Base-by-base conservation (phyloP, 345 rosid species). In the Abelmoschus esculentus region DNA sequence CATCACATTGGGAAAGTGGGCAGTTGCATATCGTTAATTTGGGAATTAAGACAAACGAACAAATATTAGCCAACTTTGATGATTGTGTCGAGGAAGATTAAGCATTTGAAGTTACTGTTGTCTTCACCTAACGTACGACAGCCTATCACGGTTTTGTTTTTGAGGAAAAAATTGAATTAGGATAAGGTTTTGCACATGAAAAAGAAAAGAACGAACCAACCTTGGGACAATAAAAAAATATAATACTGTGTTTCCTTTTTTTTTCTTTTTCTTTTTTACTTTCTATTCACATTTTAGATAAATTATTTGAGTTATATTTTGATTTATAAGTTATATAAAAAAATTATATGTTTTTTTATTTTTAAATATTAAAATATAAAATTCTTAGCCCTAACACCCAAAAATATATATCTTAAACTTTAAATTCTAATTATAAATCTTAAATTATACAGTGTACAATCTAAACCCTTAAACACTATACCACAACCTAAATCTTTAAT, bases 51-150 rank as follows among this genome's bases (percentile, higher is more conserved):
- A 46, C 2, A 47, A 36, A 6, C 0, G 4, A 57, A 28, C 5
- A 12, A 11, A 26, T 26, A 28, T 13, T 28, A 49, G 72, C 69
- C 67, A 73, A 57, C 63, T 76, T 79, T 79, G 76, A 79, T 76
- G 57, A 69, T 61, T 70, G 66, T 72, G 79, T 59, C 61, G 71
- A 73, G 61, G 61, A 72, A 34, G 72, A 26, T 57, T 55, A 34
- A 52, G 60, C 34, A 29, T 15, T 44, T 29, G 13, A 49, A 47
- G 57, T 15, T 29, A 49, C 58, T 29, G 70, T 31, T 66, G 61
- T 64, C 74, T 7, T 77, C 64, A 82, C 83, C 84, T 69, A 82
- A 73, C 73, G 61, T 36, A 50, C 72, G 76, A 72, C 72, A 70
- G 57, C 79, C 81, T 42, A 52, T 64, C 66, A 70, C 57, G 55